A percentile compares a stretch with the other conserved stretches of the same genome.
phyloP scores from a whole-genome alignment of 257 asterid genomes.

The Verbascum thapsus region DNA sequence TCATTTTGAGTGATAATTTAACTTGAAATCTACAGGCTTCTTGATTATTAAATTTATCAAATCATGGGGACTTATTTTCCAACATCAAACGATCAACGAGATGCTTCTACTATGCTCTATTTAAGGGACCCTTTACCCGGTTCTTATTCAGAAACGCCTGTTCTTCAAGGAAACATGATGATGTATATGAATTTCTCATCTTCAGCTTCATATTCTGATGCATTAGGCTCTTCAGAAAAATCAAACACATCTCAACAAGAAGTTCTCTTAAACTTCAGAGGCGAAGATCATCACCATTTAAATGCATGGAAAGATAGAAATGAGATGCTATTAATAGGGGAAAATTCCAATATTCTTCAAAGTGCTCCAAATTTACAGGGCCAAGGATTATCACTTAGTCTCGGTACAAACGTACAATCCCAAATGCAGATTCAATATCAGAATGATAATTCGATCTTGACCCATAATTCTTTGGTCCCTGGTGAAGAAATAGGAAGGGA shows the following conservation, averaged over 20 bases:
- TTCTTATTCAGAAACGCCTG: conserved; percentile 54
- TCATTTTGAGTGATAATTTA: conserved; percentile 21
- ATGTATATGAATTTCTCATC: conserved; percentile 67
- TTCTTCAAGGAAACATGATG: conserved; percentile 46
- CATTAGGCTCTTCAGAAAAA: conserved; percentile 42
- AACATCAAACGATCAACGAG: conserved; percentile 54
- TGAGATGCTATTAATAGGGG: conserved; percentile 48
- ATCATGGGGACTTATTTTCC: conserved; percentile 66
- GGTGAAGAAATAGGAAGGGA: conserved; percentile 43
- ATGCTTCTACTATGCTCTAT: conserved; percentile 54
- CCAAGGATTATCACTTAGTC: conserved; percentile 85
- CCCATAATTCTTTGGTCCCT: conserved; percentile 33
- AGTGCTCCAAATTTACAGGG: conserved; percentile 44
- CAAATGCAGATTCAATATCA: conserved; percentile 51
- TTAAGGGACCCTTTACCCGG: conserved; percentile 51
- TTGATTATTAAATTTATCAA: neutral
- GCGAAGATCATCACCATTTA: conserved; percentile 46
- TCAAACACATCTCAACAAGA: conserved; percentile 51
- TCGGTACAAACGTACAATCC: conserved; percentile 57
- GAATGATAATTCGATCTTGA: conserved; percentile 43
- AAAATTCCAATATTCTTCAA: conserved; percentile 42
- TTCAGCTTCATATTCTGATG: conserved; percentile 48
- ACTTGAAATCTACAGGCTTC: conserved; percentile 25
- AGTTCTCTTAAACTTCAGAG: conserved; percentile 49
- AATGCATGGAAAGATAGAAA: conserved; percentile 54